Percentiles rank a stretch among this genome's conserved stretches.
Evolutionary conservation across 164 flowering plant genomes (phyloP).

Genomic region (Platanus orientalis): DNA sequence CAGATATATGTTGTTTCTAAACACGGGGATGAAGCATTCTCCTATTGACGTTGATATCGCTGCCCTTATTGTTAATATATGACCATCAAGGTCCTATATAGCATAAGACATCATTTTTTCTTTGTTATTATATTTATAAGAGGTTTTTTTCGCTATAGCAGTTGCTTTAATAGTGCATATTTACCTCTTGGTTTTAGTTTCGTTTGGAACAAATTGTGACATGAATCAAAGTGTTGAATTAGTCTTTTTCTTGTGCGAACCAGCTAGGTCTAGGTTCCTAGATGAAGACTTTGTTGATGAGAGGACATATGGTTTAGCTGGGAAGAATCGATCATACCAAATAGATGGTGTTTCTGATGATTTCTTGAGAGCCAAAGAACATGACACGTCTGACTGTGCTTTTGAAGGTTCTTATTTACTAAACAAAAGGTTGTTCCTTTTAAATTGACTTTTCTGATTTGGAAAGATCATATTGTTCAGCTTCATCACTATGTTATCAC

Average conservation of each 20-base stretch:
- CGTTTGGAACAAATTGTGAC: not conserved
- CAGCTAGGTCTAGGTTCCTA: constrained; percentile 28
- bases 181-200: not conserved
- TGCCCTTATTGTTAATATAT: no score
- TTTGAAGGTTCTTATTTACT: constrained; percentile 21
- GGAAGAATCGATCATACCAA: constrained; percentile 24
- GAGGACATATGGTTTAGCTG: constrained; percentile 17
- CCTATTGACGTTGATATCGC: no score
- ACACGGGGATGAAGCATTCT: no score
- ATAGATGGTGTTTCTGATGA: constrained; percentile 20
- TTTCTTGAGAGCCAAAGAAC: constrained; percentile 17
- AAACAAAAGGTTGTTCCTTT: constrained; percentile 31
- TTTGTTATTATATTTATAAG: not conserved
- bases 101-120: no score
- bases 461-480: not conserved
- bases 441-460: constrained; percentile 7
- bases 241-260: constrained; percentile 6
- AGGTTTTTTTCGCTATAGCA: not conserved
- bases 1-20: no score
- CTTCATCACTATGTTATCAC: constrained; percentile 8
- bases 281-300: constrained; percentile 25
- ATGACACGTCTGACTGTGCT: constrained; percentile 17
- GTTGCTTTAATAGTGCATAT: not conserved
- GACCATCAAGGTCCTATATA: no score
- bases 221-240: not conserved